phyloP scores from a whole-genome alignment of 148 eudicot genomes.

The Drosera capensis region DNA sequence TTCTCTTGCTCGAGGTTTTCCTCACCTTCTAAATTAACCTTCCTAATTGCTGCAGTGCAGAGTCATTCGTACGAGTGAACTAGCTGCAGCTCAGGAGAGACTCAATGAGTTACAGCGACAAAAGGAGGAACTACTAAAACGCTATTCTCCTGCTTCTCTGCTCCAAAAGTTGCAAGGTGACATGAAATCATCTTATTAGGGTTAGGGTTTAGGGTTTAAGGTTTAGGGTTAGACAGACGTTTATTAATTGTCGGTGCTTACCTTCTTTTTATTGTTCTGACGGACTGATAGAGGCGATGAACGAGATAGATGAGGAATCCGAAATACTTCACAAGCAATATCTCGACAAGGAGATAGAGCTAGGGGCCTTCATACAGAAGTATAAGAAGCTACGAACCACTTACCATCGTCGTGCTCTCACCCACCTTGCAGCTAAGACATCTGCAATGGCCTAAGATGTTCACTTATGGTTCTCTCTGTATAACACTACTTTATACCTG shows the following conservation, averaged over 20 bases:
- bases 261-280: background rate
- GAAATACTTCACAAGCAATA: slow-evolving; percentile 56
- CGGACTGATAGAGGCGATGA: slow-evolving; percentile 47
- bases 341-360: slow-evolving; percentile 55
- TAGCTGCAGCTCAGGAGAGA: slow-evolving; percentile 74
- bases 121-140: slow-evolving; percentile 43
- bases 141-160: slow-evolving; percentile 47
- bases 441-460: too few relatives aligned
- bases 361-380: slow-evolving; percentile 45
- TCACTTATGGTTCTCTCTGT: too few relatives aligned
- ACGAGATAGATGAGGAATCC: slow-evolving; percentile 59
- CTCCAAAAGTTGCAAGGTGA: slow-evolving; percentile 62
- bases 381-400: slow-evolving; percentile 55
- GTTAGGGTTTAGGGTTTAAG: background rate
- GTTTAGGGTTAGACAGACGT: too few relatives aligned
- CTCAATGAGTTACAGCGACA: slow-evolving; percentile 45
- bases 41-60: slow-evolving; percentile 78
- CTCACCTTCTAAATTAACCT: too few relatives aligned
- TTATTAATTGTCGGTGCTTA: background rate
- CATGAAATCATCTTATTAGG: background rate
- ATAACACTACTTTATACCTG: too few relatives aligned
- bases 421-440: slow-evolving; percentile 65
- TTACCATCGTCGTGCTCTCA: slow-evolving; percentile 58
- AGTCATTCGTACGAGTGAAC: slow-evolving; percentile 67
- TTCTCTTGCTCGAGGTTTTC: slow-evolving; percentile 4